Conservation (phyloP, 768 basidiomycete species). For the Phaeotremella fagi region DNA sequence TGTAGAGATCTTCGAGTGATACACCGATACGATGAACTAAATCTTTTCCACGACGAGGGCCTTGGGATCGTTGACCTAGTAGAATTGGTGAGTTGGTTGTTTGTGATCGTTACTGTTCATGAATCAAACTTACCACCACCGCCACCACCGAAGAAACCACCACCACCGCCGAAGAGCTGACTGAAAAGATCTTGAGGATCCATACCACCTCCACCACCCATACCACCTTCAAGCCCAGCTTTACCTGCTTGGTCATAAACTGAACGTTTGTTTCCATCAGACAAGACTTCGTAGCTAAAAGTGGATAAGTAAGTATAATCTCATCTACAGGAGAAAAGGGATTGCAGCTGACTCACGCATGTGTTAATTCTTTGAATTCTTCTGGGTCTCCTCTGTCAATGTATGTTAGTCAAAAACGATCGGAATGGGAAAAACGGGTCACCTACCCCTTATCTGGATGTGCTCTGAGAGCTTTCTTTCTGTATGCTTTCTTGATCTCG, state of each 20-base stretch:
- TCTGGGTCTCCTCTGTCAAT: conserved; percentile 75
- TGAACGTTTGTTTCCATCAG: conserved; percentile 58
- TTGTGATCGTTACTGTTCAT: neutral
- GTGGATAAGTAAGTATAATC: conserved; percentile 5
- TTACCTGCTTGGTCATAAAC: conserved; percentile 86
- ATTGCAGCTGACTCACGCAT: conserved; percentile 11
- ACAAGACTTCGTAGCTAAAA: conserved; percentile 81
- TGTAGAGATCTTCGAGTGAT: conserved; percentile 97
- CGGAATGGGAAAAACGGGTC: conserved; percentile 1
- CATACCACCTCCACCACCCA: conserved; percentile 56
- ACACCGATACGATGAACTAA: conserved; percentile 94
- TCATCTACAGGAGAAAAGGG: too few relatives aligned
- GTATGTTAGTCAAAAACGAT: conserved; percentile 29
- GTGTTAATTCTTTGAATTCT: conserved; percentile 86
- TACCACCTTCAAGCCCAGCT: conserved; percentile 58
- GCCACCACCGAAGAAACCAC: conserved; percentile 54
- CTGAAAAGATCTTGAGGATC: conserved; percentile 98
- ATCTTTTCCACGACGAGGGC: conserved; percentile 89
- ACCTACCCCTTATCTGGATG: neutral
- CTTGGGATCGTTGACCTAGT: conserved; percentile 11
- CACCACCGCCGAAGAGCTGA: conserved; percentile 68
- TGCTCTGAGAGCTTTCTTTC: conserved; percentile 67
- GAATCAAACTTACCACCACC: conserved; percentile 54
- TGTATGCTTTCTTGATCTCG: conserved; percentile 83
- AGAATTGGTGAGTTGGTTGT: conserved; percentile 3